Evolutionary conservation across 805 yeast genomes (phyloP).

Genomic region (Cyberlindnera sargentensis): DNA sequence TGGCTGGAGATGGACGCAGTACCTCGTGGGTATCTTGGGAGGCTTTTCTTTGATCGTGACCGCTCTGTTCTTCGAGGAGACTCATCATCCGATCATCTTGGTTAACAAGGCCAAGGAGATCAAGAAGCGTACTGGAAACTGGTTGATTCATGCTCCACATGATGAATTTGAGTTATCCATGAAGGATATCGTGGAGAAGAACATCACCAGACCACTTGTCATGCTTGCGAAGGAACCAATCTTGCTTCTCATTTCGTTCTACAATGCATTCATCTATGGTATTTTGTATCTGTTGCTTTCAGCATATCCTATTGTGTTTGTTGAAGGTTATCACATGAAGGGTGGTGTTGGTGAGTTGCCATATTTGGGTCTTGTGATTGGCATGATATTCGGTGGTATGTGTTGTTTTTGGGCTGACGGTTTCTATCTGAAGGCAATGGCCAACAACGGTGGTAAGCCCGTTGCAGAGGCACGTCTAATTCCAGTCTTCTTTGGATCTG

Average conservation of each 20-base stretch:
- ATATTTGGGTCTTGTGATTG: slow-evolving; percentile 67
- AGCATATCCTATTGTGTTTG: slow-evolving; percentile 71
- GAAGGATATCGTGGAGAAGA: slow-evolving; percentile 47
- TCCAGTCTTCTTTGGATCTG: slow-evolving; percentile 66
- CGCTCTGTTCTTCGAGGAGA: slow-evolving; percentile 40
- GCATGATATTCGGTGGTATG: slow-evolving; percentile 53
- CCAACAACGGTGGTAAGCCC: slow-evolving; percentile 47
- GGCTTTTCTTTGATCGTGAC: slow-evolving; percentile 34
- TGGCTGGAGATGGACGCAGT: slow-evolving; percentile 83
- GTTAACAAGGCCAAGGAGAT: slow-evolving; percentile 54
- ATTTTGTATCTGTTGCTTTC: slow-evolving; percentile 66
- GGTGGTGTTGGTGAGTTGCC: slow-evolving; percentile 73
- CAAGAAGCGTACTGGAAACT: slow-evolving; percentile 65
- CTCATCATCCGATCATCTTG: slow-evolving; percentile 65
- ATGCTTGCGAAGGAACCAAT: slow-evolving; percentile 72
- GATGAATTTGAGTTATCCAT: slow-evolving; percentile 53
- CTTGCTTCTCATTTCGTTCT: slow-evolving; percentile 56
- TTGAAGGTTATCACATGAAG: slow-evolving; percentile 50
- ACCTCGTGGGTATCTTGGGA: slow-evolving; percentile 59
- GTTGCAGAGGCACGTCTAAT: slow-evolving; percentile 78
- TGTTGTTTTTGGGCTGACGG: slow-evolving; percentile 48
- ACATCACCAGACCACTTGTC: slow-evolving; percentile 53
- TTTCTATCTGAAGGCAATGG: slow-evolving; percentile 39
- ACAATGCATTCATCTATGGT: slow-evolving; percentile 77
- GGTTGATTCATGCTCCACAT: slow-evolving; percentile 78